Base-by-base conservation (phyloP, 1,284 basidiomycete species). In the Microbotryum violaceum region DNA sequence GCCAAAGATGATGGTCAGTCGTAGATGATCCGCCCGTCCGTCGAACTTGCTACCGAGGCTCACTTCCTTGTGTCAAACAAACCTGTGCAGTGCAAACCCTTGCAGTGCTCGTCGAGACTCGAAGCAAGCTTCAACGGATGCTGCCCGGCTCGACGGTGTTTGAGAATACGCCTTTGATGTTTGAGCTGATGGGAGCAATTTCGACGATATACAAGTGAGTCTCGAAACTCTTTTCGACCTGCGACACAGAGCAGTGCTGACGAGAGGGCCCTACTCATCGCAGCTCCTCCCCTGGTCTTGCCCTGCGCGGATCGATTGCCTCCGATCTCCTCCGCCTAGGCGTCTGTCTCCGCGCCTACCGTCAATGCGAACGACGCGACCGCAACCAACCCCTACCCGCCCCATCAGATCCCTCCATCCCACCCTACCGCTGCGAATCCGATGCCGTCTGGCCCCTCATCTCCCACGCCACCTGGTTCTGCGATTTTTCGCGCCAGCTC, bases 401-500 rank as follows among this genome's bases (percentile, higher is more conserved):
- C 9, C 37, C 37, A 9, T 4, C 37, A 10, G 37, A 42, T 3
- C 37, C 16, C 12, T 42, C 37, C 37, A 42, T 42, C 37, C 37
- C 37, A 42, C 29, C 29, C 7, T 58, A 58, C 50, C 37, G 42
- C 9, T 58, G 57, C 44, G 57, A 58, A 27, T 53, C 50, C 21
- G 62, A 64, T 54, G 54, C 58, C 12, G 53, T 55, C 6, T 64
- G 62, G 62, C 55, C 59, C 2, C 48, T 61, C 18, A 57, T 61
- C n/a, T 59, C 55, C 0, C 37, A 64, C 27, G 49, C 33, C 3
- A 42, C 21, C 4, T 64, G 62, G 62, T 64, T 46, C 29, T 58
- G 57, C n/a, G 51, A 45, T 27, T 58, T 58, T 31, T 27, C 48
- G 14, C 25, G 23, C 25, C 23, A 42, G 4, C 33, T 58, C 2